These are phyloP conservation scores for Rhizomucor pusillus DNA, from an alignment of 371 early-diverging fungal genomes.

Conservation along the genomic window DNA sequence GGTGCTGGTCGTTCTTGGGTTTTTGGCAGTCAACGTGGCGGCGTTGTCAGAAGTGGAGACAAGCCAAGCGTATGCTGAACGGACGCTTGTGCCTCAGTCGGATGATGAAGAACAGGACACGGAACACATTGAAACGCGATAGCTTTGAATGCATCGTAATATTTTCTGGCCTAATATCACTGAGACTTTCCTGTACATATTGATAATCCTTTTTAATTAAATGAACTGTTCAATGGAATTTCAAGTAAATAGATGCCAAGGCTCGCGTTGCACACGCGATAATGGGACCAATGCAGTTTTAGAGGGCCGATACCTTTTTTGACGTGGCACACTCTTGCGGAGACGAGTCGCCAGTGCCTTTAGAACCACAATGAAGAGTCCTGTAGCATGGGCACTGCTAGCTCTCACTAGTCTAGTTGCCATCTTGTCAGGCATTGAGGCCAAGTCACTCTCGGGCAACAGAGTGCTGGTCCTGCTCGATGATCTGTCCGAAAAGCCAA, in stretches of 20 bases:
- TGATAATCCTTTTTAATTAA: too few relatives aligned
- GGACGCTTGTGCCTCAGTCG: conserved; percentile 7
- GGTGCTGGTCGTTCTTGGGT: conserved; percentile 63
- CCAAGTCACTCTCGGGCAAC: conserved; percentile 62
- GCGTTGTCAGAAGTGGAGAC: conserved; percentile 40
- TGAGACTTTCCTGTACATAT: too few relatives aligned
- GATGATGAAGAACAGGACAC: neutral
- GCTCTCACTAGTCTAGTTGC: conserved; percentile 7
- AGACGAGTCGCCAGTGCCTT: neutral
- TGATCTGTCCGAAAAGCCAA: conserved; percentile 43
- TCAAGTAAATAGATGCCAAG: neutral
- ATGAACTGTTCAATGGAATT: too few relatives aligned
- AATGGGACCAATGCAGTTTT: neutral
- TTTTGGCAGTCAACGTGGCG: conserved; percentile 61
- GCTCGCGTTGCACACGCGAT: too few relatives aligned
- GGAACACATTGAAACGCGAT: neutral
- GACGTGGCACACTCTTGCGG: conserved; percentile 3
- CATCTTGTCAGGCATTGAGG: conserved; percentile 32
- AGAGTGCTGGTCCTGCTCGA: conserved; percentile 79
- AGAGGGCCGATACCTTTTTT: neutral
- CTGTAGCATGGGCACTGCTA: conserved; percentile 3
- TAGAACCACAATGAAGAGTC: conserved; percentile 13
- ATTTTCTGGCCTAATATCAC: too few relatives aligned
- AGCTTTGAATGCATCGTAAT: neutral
- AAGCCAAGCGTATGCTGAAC: conserved; percentile 8